Evolutionary conservation across 495 filamentous ascomycete genomes (phyloP), one percentile per base, ranked within the genome.

Genomic region (Neurospora discreta): DNA sequence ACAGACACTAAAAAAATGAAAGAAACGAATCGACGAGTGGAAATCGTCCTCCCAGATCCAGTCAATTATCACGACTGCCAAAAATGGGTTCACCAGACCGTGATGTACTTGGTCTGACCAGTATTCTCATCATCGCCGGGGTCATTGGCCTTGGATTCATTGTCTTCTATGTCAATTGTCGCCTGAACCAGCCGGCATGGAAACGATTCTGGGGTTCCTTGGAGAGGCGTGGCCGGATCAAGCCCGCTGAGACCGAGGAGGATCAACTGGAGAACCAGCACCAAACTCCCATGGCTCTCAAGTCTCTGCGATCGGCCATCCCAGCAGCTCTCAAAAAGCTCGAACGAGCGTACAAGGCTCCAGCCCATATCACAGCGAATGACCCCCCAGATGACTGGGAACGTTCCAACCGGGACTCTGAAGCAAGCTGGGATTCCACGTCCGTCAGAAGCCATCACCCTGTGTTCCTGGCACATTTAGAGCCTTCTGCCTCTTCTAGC

Each of bases 81-180:
- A 71, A 71, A 16, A 78, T 76, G 75, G 69, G 44, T 1, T 44
- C 41, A 38, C 15, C 26, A 33, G 73, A 58, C 3, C 73, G 70
- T 71, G 20, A 74, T 20, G 70, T 69, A 46, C 65, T 75, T 40
- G 30, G 44, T 13, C 73, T 43, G 13, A 38, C 38, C 2, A 71
- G 67, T 33, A 70, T 76, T 11, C 30, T 78, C 38, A 20, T 69
- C 36, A 78, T 78, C 52, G 68, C 58, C 43, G 5, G 69, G 16
- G 41, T 72, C n/a, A 26, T 74, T 10, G 73, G 75, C 65, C 74
- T 76, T n/a, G 44, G 68, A 39, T 78, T 75, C 70, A n/a, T 76
- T 23, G 71, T 75, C n/a, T 16, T 78, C 11, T 42, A 71, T 36
- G 23, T 46, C 33, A 15, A 65, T n/a, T 30, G 74, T 15, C 74